These are phyloP conservation scores for Spathaspora boniae DNA, from an alignment of 805 yeast species.

Conservation along the genomic window DNA sequence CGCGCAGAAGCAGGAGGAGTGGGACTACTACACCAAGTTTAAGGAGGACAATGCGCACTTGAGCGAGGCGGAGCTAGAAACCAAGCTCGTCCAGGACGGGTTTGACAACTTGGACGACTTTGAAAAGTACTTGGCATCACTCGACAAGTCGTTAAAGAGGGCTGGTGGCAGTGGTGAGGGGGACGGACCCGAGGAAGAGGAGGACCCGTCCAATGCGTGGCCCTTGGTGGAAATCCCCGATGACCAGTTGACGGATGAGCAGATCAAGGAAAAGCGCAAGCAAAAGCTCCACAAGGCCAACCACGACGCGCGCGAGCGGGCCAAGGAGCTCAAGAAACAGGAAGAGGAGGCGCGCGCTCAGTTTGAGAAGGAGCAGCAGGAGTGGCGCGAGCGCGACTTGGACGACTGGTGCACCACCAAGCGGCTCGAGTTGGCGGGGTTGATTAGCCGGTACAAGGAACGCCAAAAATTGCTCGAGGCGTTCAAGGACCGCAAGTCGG, in stretches of 20 bases:
- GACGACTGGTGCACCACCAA: constrained; percentile 77
- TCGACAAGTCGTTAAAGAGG: constrained; percentile 67
- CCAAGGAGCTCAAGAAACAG: constrained; percentile 70
- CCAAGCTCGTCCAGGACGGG: constrained; percentile 64
- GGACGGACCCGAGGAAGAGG: constrained; percentile 30
- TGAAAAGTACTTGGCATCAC: constrained; percentile 55
- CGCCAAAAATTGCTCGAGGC: constrained; percentile 69
- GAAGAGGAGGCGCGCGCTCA: constrained; percentile 60
- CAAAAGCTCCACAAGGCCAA: constrained; percentile 83
- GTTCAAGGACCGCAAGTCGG: constrained; percentile 82
- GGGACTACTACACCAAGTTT: constrained; percentile 62
- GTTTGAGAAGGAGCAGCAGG: constrained; percentile 60
- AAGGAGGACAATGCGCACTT: constrained; percentile 48
- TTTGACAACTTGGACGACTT: constrained; percentile 75
- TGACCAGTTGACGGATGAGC: constrained; percentile 73
- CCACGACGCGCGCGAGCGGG: constrained; percentile 81
- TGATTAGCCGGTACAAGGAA: constrained; percentile 65
- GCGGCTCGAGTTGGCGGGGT: constrained; percentile 52
- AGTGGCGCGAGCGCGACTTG: constrained; percentile 74
- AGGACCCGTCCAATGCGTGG: constrained; percentile 53
- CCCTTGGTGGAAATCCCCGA: constrained; percentile 84
- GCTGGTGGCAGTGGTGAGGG: constrained; percentile 55
- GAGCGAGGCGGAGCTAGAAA: constrained; percentile 51
- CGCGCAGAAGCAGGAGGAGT: constrained; percentile 76
- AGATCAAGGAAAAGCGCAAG: constrained; percentile 79